Evolutionary conservation across 345 rosid species (phyloP), one percentile per base, ranked within the genome.

Genomic region (Stellera chamaejasme): DNA sequence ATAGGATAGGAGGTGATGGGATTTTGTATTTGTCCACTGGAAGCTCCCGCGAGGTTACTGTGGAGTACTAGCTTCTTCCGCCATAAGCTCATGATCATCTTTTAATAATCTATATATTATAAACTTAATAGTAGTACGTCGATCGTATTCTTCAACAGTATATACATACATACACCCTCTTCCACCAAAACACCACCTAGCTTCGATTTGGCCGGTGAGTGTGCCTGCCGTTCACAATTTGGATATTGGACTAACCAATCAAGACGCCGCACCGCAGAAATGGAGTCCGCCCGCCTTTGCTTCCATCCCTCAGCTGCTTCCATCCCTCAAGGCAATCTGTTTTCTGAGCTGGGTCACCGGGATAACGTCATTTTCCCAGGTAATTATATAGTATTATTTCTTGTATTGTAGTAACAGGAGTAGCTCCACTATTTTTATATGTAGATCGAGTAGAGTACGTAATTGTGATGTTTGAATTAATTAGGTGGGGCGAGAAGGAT

Each of bases 21-120:
- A 70, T 77, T 65, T 79, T 85, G 90, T 59, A 73, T 83, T 45
- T 88, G 88, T 48, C 95, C 90, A 41, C 63, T 91, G 61, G 92
- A 77, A 54, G 79, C 83, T 45, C 95, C 98, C 56, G 90, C 95
- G 54, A 91, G 96, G 86, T 63, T 88, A 60, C 76, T 91, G 43
- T 91, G 98, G 98, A 91, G 79, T 48, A 88, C 98, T 0, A 91
- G 98, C 74, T 91, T 91, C 81, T 91, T 91, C 57, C 98, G 98
- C 61, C 98, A 91, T 73, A 91, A 91, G 98, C 77, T 79, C 59
- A 83, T 83, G 81, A 77, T 85, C 64, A 77, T 85, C 64, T 87
- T 91, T 71, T 88, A 80, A 72, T 52, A n/a, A n/a, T n/a, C n/a
- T n/a, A n/a, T n/a, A n/a, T n/a, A n/a, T 1, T 19, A 19, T 19